Conservation (phyloP, 768 basidiomycete genomes). For the Boletales sp. region DNA sequence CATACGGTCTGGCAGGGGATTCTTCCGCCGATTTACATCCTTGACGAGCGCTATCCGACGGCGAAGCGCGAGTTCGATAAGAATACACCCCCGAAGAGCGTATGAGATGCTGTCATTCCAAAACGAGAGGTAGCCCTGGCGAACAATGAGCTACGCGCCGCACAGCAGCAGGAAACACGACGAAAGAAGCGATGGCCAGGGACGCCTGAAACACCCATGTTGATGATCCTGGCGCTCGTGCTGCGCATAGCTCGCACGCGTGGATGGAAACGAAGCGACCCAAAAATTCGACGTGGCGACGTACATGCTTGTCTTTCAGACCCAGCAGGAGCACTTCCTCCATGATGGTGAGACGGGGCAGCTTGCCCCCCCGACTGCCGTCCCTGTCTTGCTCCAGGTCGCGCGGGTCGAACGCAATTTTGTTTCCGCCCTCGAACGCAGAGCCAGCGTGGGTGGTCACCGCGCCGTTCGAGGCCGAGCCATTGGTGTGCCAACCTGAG, state of each 20-base stretch:
- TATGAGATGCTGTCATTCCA: slow-evolving; percentile 99
- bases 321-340: slow-evolving; percentile 94
- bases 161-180: background rate
- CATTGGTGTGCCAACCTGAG: slow-evolving; percentile 28
- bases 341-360: slow-evolving; percentile 89
- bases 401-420: slow-evolving; percentile 90
- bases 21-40: slow-evolving; percentile 71
- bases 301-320: slow-evolving; percentile 92
- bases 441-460: slow-evolving; percentile 64
- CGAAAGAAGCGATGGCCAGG: slow-evolving; percentile 21
- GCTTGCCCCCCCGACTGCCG: slow-evolving; percentile 64
- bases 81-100: slow-evolving; percentile 95
- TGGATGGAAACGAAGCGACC: slow-evolving; percentile 2
- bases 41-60: slow-evolving; percentile 87
- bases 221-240: slow-evolving; percentile 5
- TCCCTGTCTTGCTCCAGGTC: slow-evolving; percentile 76
- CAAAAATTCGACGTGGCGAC: slow-evolving; percentile 16
- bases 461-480: slow-evolving; percentile 27
- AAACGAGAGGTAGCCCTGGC: slow-evolving; percentile 89
- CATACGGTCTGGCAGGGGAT: slow-evolving; percentile 75
- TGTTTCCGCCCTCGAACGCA: slow-evolving; percentile 82
- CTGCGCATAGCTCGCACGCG: slow-evolving; percentile 14
- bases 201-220: background rate
- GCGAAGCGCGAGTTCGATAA: slow-evolving; percentile 95
- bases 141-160: slow-evolving; percentile 9